Percentiles rank a stretch among this genome's conserved stretches.
Conservation (phyloP, 2,329 filamentous ascomycete genomes). For the Dryadomyces quercivorus region DNA sequence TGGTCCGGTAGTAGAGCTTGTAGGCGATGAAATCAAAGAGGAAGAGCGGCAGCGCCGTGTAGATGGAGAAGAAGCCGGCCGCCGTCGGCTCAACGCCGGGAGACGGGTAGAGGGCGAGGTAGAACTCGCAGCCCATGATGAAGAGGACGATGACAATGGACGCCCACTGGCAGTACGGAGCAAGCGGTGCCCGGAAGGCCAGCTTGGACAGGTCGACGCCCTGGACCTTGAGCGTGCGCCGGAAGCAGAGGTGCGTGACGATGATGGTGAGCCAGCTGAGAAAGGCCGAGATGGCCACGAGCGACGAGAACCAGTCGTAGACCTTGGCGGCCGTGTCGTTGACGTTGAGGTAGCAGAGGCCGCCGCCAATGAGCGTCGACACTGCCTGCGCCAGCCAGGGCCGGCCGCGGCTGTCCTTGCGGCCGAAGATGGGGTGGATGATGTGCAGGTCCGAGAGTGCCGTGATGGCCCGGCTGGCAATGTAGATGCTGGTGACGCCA, state of each 20-base stretch:
- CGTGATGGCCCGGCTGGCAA: slow-evolving; percentile 69
- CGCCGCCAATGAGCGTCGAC: slow-evolving; percentile 43
- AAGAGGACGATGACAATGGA: slow-evolving; percentile 20
- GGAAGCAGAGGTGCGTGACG: slow-evolving; percentile 51
- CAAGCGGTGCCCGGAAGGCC: slow-evolving; percentile 30
- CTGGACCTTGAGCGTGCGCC: slow-evolving; percentile 41
- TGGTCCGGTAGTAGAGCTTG: slow-evolving; percentile 37
- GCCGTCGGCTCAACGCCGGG: slow-evolving; percentile 51
- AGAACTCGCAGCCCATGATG: slow-evolving; percentile 52
- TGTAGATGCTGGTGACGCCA: slow-evolving; percentile 47
- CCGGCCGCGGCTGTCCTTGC: slow-evolving; percentile 50
- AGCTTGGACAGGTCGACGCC: slow-evolving; percentile 43
- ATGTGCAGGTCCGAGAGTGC: slow-evolving; percentile 69
- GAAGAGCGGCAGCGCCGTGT: slow-evolving; percentile 23
- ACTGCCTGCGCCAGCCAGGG: slow-evolving; percentile 46
- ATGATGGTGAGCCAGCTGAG: slow-evolving; percentile 58
- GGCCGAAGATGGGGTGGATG: slow-evolving; percentile 53
- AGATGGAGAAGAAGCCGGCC: slow-evolving; percentile 51
- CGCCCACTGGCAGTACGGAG: slow-evolving; percentile 24
- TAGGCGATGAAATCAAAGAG: slow-evolving; percentile 51
- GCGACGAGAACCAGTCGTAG: slow-evolving; percentile 63
- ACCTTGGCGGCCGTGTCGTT: slow-evolving; percentile 43
- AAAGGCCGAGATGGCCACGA: slow-evolving; percentile 55
- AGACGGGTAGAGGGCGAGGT: slow-evolving; percentile 11
- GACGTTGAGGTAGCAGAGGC: slow-evolving; percentile 57